Evolutionary conservation across 1,284 basidiomycete genomes (phyloP).

Genomic region (Pseudozyma thailandica): DNA sequence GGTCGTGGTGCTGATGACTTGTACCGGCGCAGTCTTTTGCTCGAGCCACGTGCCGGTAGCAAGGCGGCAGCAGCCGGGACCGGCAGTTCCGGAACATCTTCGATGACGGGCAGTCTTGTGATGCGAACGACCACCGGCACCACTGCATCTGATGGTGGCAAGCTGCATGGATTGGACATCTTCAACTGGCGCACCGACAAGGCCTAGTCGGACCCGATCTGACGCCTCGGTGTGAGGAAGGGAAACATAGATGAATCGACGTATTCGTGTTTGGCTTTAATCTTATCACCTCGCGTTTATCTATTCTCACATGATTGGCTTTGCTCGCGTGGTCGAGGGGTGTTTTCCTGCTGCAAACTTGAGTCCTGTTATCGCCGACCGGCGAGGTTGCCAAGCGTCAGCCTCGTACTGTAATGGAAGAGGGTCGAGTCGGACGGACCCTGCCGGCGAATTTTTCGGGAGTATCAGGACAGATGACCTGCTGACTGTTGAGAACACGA

Average conservation of each 20-base stretch:
- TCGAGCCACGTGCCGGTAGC: constrained; percentile 61
- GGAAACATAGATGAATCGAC: background rate
- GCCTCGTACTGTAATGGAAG: no score
- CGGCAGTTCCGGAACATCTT: constrained; percentile 8
- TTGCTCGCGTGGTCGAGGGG: no score
- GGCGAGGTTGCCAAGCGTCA: no score
- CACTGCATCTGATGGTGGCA: constrained; percentile 23
- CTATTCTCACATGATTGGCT: background rate
- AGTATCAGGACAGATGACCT: constrained; percentile 9
- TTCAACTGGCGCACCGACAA: constrained; percentile 59
- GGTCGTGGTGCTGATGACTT: constrained; percentile 59
- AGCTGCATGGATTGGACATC: constrained; percentile 52
- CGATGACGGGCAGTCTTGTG: constrained; percentile 34
- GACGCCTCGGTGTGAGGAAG: background rate
- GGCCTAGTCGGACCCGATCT: constrained; percentile 2
- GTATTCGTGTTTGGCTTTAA: background rate
- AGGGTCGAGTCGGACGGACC: background rate
- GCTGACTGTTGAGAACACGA: background rate
- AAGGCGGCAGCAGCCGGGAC: background rate
- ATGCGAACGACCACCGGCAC: constrained; percentile 34
- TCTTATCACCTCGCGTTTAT: background rate
- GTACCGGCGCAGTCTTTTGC: constrained; percentile 62
- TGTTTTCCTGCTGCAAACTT: background rate
- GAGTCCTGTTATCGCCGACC: background rate
- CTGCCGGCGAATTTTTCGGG: constrained; percentile 15